A percentile compares a stretch with the other conserved stretches of the same genome.
phyloP scores from a whole-genome alignment of 1,139 yeast genomes.

The Chernovozyma sophiae-reginae region DNA sequence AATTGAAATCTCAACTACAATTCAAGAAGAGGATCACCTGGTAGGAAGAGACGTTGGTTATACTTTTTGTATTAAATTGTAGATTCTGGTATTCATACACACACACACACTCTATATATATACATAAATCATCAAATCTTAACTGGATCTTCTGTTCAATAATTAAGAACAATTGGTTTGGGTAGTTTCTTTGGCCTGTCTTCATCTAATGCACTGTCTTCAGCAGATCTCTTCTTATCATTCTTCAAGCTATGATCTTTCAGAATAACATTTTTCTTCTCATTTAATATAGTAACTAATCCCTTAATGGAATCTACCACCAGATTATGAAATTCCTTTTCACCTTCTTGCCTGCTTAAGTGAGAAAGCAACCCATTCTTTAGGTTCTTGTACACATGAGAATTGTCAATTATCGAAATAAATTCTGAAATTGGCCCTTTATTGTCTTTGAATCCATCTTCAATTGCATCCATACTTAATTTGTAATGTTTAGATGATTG shows the following conservation, averaged over 20 bases:
- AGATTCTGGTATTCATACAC: no score
- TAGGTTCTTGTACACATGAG: conserved; percentile 1
- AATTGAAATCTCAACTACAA: no score
- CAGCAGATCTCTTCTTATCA: conserved; percentile 9
- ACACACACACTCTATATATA: no score
- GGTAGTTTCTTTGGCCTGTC: conserved; percentile 6
- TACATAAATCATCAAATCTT: no score
- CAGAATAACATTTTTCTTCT: background rate
- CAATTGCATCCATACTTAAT: no score
- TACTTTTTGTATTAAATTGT: no score
- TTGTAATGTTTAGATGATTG: no score
- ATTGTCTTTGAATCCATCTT: no score
- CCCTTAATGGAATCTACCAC: background rate
- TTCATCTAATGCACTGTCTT: conserved; percentile 1
- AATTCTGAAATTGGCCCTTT: background rate
- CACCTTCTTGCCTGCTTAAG: background rate
- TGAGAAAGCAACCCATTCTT: background rate
- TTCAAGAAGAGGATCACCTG: no score
- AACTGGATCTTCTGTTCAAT: no score
- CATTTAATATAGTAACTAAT: conserved; percentile 1
- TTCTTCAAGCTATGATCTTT: background rate
- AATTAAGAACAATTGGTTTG: conserved; percentile 13
- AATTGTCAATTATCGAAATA: background rate
- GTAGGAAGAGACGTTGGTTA: no score
- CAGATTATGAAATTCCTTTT: background rate